A percentile compares a stretch with the other conserved stretches of the same genome.
phyloP scores from a whole-genome alignment of 768 basidiomycete species.

The Pleurotus ostreatus region DNA sequence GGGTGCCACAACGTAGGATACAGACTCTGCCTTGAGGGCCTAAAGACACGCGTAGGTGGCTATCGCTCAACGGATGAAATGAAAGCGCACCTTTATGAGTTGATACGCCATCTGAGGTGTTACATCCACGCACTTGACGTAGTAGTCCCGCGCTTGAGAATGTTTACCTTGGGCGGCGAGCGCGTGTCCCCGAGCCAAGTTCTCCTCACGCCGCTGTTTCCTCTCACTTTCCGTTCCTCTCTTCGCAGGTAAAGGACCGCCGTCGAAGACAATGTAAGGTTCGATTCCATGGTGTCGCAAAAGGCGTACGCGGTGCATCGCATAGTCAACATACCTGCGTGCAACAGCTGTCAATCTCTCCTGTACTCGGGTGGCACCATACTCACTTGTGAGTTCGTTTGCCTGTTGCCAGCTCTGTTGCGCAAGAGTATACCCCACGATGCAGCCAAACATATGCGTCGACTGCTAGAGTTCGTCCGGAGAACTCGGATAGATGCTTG shows the following conservation, averaged over 20 bases:
- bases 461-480: conserved; percentile 83
- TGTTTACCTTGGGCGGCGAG: conserved; percentile 76
- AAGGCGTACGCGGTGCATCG: conserved; percentile 88
- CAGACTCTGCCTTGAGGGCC: conserved; percentile 80
- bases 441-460: conserved; percentile 97
- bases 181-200: conserved; percentile 66
- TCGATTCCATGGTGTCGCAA: conserved; percentile 79
- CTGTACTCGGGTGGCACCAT: neutral
- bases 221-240: conserved; percentile 82
- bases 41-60: conserved; percentile 26
- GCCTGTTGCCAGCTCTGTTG: conserved; percentile 85
- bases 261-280: conserved; percentile 95
- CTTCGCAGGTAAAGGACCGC: conserved; percentile 94
- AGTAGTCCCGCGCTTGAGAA: conserved; percentile 81
- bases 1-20: conserved; percentile 89
- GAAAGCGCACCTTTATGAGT: conserved; percentile 76
- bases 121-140: conserved; percentile 89
- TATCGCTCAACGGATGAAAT: too few relatives aligned
- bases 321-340: conserved; percentile 90
- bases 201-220: conserved; percentile 71
- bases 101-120: conserved; percentile 98
- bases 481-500: conserved; percentile 75
- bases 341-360: neutral
- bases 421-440: conserved; percentile 85
- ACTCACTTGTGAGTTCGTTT: conserved; percentile 78